Conservation (phyloP, 169 alveolate genomes). For the Eimeria zaria region DNA sequence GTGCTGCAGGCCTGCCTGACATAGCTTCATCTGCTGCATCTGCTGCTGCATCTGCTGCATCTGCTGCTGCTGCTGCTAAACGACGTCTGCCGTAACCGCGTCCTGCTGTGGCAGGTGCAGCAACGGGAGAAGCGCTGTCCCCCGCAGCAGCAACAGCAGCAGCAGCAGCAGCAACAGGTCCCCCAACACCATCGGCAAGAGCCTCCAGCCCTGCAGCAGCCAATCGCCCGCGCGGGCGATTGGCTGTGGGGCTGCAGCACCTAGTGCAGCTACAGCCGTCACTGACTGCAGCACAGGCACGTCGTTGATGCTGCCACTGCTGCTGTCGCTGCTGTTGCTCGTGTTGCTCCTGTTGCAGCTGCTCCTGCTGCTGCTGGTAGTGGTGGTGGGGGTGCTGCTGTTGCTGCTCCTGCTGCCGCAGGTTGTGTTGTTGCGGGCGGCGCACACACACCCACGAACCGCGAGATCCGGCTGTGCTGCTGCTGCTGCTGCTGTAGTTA, state of each 20-base stretch:
- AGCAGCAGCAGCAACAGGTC: neutral
- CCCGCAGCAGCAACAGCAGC: conserved; percentile 1
- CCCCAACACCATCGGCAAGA: neutral
- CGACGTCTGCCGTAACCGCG: neutral
- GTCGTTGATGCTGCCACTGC: conserved; percentile 6
- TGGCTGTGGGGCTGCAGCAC: neutral
- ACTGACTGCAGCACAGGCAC: conserved; percentile 8
- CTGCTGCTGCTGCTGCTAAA: conserved; percentile 11
- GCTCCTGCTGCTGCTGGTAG: neutral
- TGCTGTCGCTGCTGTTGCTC: too few relatives aligned
- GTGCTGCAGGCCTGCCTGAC: neutral
- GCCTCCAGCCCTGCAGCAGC: neutral
- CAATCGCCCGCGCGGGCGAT: neutral
- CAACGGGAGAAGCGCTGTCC: conserved; percentile 35
- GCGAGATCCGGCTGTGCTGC: neutral
- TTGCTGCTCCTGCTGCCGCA: neutral
- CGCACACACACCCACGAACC: neutral
- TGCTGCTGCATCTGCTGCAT: conserved; percentile 18
- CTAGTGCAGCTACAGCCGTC: neutral
- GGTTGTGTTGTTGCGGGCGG: neutral
- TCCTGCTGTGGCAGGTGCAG: neutral
- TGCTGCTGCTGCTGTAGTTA: neutral
- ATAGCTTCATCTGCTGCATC: neutral
- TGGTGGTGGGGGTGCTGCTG: neutral
- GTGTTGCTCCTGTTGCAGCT: too few relatives aligned